Conservation (phyloP, 805 yeast species). For the Lachancea sp. region DNA sequence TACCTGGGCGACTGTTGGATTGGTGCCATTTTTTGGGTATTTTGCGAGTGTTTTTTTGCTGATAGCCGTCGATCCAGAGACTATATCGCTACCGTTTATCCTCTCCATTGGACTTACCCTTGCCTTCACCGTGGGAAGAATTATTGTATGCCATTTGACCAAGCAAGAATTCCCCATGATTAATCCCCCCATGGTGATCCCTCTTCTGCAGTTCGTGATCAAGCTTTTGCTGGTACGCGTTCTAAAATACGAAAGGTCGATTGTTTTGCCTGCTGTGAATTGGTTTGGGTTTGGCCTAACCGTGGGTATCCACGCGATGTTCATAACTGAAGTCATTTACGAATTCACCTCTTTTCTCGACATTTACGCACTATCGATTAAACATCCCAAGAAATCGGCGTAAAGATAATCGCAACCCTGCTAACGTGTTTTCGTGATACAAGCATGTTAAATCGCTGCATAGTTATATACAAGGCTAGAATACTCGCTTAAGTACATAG, state of each 20-base stretch:
- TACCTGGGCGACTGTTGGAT: constrained; percentile 43
- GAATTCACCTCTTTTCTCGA: constrained; percentile 77
- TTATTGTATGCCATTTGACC: constrained; percentile 81
- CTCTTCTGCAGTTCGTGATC: constrained; percentile 42
- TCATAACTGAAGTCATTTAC: constrained; percentile 70
- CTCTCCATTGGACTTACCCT: constrained; percentile 66
- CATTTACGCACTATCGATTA: constrained; percentile 78
- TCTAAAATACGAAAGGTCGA: constrained; percentile 30
- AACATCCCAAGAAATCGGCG: constrained; percentile 52
- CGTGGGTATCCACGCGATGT: constrained; percentile 59
- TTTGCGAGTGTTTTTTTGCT: constrained; percentile 44
- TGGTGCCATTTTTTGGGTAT: constrained; percentile 62
- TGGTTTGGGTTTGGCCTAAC: constrained; percentile 66
- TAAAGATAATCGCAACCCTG: neutral
- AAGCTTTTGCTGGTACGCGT: constrained; percentile 21
- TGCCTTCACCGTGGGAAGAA: constrained; percentile 87
- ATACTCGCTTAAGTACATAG: neutral
- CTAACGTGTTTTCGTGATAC: neutral
- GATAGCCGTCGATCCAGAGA: constrained; percentile 44
- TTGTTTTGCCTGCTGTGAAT: constrained; percentile 45
- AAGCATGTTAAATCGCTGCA: constrained; percentile 5
- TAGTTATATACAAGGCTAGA: constrained; percentile 10
- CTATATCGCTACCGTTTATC: constrained; percentile 49
- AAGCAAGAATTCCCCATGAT: constrained; percentile 66
- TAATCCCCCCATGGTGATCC: constrained; percentile 65